Evolutionary conservation across 2,329 filamentous ascomycete species (phyloP).

Genomic region (Arachnopeziza araneosa): DNA sequence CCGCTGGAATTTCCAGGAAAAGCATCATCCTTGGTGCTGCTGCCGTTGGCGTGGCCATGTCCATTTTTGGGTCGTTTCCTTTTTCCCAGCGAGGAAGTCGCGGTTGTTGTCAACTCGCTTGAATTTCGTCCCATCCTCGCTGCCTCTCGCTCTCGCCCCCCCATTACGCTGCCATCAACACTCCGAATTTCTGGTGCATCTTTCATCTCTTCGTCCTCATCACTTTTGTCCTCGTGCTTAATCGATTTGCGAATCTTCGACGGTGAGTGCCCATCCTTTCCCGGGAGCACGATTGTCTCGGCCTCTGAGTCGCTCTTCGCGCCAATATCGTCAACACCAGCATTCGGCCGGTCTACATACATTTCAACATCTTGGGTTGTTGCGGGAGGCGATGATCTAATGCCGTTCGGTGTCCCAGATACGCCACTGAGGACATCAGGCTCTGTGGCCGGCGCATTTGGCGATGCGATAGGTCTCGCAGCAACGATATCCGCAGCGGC

Average conservation of each 20-base stretch:
- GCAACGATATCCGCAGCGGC: constrained; percentile 20
- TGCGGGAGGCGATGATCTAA: constrained; percentile 29
- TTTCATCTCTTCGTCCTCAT: constrained; percentile 40
- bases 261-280: constrained; percentile 59
- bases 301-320: constrained; percentile 62
- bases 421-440: constrained; percentile 18
- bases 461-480: constrained; percentile 18
- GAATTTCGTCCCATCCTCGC: constrained; percentile 7
- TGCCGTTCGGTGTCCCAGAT: constrained; percentile 22
- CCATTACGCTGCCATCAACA: neutral
- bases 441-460: constrained; percentile 13
- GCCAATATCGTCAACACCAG: constrained; percentile 15
- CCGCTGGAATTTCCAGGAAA: constrained; percentile 41
- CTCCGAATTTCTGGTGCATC: constrained; percentile 14
- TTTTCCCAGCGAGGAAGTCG: constrained; percentile 36
- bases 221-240: constrained; percentile 60
- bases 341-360: constrained; percentile 18
- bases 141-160: neutral
- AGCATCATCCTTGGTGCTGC: constrained; percentile 18
- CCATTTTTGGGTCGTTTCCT: constrained; percentile 42
- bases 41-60: neutral
- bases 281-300: constrained; percentile 64
- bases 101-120: constrained; percentile 27
- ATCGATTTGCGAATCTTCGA: constrained; percentile 55
- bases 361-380: constrained; percentile 16